These are phyloP conservation scores for Endoconidiophora polonica DNA, from an alignment of 2,329 filamentous ascomycete genomes.

Conservation along the genomic window DNA sequence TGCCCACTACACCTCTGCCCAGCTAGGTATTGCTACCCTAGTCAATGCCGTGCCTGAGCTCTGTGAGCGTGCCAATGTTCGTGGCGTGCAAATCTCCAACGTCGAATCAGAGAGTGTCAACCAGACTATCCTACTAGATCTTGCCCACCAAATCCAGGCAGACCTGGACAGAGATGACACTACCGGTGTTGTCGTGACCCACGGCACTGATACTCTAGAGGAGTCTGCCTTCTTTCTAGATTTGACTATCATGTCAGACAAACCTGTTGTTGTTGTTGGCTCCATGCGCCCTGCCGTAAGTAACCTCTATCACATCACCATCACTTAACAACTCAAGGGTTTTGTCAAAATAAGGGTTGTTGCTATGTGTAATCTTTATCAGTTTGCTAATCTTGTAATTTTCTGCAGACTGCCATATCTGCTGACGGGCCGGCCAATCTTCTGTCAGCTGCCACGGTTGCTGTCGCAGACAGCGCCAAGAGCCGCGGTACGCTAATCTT, in stretches of 20 bases:
- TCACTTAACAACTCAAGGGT: not conserved
- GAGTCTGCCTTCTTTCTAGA: constrained; percentile 49
- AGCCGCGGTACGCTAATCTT: constrained; percentile 42
- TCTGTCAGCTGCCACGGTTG: constrained; percentile 41
- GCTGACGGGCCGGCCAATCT: constrained; percentile 49
- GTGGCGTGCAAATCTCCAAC: constrained; percentile 34
- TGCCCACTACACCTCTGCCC: constrained; percentile 26
- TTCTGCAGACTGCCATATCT: constrained; percentile 33
- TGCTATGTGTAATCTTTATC: not conserved
- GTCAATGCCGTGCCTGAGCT: constrained; percentile 39
- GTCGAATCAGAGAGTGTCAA: constrained; percentile 32
- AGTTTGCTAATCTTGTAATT: not conserved
- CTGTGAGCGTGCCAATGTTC: constrained; percentile 35
- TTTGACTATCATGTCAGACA: constrained; percentile 36
- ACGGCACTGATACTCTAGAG: constrained; percentile 49
- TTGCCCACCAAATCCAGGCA: constrained; percentile 30
- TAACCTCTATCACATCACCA: not conserved
- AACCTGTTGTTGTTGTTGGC: constrained; percentile 43
- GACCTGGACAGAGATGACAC: constrained; percentile 28
- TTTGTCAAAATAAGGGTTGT: not conserved
- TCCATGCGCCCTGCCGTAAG: constrained; percentile 40
- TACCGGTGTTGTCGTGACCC: constrained; percentile 41
- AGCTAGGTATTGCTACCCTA: constrained; percentile 31
- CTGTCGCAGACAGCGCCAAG: constrained; percentile 26
- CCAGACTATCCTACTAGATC: constrained; percentile 28